Base-by-base conservation (phyloP, 75 land plant species). In the Pinus taeda region DNA sequence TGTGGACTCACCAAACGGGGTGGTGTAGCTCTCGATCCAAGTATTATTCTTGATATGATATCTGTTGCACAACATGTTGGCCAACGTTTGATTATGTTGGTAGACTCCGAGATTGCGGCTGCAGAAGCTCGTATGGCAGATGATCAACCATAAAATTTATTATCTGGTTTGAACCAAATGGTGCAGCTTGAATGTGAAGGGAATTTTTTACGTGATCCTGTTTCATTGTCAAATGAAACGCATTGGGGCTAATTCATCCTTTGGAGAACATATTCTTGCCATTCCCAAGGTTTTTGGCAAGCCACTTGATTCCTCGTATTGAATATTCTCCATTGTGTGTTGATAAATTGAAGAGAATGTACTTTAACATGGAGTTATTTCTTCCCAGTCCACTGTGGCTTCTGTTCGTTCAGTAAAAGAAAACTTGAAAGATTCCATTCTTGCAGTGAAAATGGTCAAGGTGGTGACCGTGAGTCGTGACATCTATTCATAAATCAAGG, bases 1-100 rank as follows among this genome's bases (percentile, higher is more conserved):
- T 90, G 93, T 83, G 99, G 99, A 20, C 75, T 97, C 53, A 94
- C 88, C 3, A 97, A 97, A 82, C 86, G 98, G 30, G 98, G 98
- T 0, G 93, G 89, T 39, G 83, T 84, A 9, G 98, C 95, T 15
- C 74, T 97, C 22, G 99, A 97, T 65, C 90, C 95, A 57, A 97
- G 95, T 61, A 80, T 94, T 18, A 83, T 97, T 57, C 85, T 86
- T 64, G 99, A 92, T 83, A 97, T 97, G 98, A 88, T 97, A 60
- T 92, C 95, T 29, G 99, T 92, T n/a, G 95, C 88, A 53, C 86
- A 89, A 74, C 89, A 84, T 71, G 89, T 94, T 26, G 83, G 90
- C 15, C 84, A 90, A 66, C 79, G 81, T 45, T 72, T 89, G 13
- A 87, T 88, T 8, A 72, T 85, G 49, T 81, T 76, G 37, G 75